Percentiles rank a stretch among this genome's conserved stretches.
phyloP scores from a whole-genome alignment of 225 moss, liverwort and hornwort species.

The Marchantia polymorpha region DNA sequence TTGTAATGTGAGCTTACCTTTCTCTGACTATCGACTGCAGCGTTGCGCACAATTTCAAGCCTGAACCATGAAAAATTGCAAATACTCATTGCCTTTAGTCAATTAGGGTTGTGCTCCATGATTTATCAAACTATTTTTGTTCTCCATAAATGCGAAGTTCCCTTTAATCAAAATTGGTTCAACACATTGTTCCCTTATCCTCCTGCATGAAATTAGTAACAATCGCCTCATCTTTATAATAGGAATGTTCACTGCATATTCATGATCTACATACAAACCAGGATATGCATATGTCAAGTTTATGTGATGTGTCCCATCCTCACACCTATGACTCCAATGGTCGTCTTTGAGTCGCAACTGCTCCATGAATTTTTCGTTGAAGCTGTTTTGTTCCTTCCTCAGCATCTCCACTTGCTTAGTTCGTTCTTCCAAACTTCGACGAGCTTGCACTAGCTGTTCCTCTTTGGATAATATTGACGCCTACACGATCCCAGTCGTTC shows the following conservation, averaged over 20 bases:
- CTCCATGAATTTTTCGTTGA: conserved; percentile 74
- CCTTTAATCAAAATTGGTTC: too few relatives aligned
- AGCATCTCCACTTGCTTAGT: conserved; percentile 68
- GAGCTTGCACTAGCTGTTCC: conserved; percentile 57
- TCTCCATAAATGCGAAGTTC: too few relatives aligned
- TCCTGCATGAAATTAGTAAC: too few relatives aligned
- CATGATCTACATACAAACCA: too few relatives aligned
- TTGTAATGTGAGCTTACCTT: conserved; percentile 36
- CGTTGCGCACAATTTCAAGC: conserved; percentile 54
- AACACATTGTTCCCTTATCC: too few relatives aligned
- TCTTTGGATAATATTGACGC: conserved; percentile 66
- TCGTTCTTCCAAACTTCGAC: conserved; percentile 51
- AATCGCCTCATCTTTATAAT: too few relatives aligned
- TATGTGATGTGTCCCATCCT: too few relatives aligned
- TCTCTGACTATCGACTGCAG: conserved; percentile 43
- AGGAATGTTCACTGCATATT: too few relatives aligned
- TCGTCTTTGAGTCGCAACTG: conserved; percentile 75
- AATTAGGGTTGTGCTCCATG: too few relatives aligned
- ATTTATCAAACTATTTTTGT: too few relatives aligned
- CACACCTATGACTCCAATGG: conserved; percentile 67
- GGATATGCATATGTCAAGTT: too few relatives aligned
- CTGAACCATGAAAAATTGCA: conserved; percentile 19
- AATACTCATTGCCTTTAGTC: too few relatives aligned
- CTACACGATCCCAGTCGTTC: conserved; percentile 17
- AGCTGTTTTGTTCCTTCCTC: conserved; percentile 66